Base-by-base conservation (phyloP, 768 basidiomycete species). In the Lentinula lateritia region DNA sequence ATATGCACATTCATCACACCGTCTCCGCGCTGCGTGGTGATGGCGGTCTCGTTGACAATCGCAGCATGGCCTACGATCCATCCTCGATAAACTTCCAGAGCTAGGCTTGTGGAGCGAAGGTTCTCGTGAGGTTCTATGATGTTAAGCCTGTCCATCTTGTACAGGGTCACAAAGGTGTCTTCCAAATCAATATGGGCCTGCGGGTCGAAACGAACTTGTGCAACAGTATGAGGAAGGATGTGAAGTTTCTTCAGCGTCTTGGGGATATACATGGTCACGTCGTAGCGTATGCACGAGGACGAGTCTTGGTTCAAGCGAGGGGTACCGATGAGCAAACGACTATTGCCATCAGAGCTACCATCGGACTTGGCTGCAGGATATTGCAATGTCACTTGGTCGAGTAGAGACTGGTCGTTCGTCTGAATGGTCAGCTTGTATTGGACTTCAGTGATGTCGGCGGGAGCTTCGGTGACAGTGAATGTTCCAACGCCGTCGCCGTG, bases 1-100 rank as follows among this genome's bases (percentile, higher is more conserved):
- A 80, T 76, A 62, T 77, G 78, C 59, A 85, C 73, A 67, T 83
- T 81, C 43, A 78, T 67, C 39, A 78, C 69, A 15, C 81, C 83
- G 63, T 80, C 75, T 15, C 83, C 82, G 28, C 78, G 75, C 72
- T 83, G 81, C 1, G 82, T 84, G 13, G 66, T 71, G 63, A 86
- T 71, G 18, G 68, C 65, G 3, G 80, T 75, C 60, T 68, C 69
- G 35, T 78, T 71, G 18, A 76, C 73, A 64, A 83, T 71, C n/a
- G 80, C 70, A 45, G 78, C 77, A 56, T 83, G 82, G 28, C 86
- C 85, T n/a, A 84, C 83, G 53, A 87, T 78, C 80, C 82, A 87
- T 23, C 84, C 86, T 45, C 79, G 72, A 65, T 70, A 77, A 3
- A 83, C 71, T 66, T 84, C 81, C 35, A 84, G 70, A n/a, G 67